These are phyloP conservation scores for Penicillium cataractarum DNA, from an alignment of 495 filamentous ascomycete species.

Conservation along the genomic window DNA sequence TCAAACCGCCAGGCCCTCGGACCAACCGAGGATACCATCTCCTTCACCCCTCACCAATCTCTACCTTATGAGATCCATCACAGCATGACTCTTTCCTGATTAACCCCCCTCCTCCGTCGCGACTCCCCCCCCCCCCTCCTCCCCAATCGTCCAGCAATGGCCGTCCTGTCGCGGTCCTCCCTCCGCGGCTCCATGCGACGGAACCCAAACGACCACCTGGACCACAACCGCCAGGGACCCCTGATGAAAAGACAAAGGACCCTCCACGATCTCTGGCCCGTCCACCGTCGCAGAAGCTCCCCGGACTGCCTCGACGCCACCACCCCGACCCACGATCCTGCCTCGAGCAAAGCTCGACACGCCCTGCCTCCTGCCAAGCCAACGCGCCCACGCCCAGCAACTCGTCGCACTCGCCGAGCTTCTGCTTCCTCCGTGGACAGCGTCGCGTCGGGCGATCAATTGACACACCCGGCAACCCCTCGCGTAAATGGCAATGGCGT, in stretches of 20 bases:
- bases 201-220: slow-evolving; percentile 29
- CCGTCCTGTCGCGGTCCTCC: slow-evolving; percentile 42
- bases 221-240: slow-evolving; percentile 27
- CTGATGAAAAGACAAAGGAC: slow-evolving; percentile 39
- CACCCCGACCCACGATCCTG: slow-evolving; percentile 17
- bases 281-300: slow-evolving; percentile 39
- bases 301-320: slow-evolving; percentile 46
- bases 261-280: slow-evolving; percentile 25
- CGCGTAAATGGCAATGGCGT: slow-evolving; percentile 28
- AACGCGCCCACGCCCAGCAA: slow-evolving; percentile 28
- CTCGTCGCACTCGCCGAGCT: slow-evolving; percentile 23
- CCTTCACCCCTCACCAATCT: not conserved
- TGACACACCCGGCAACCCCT: slow-evolving; percentile 22
- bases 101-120: slow-evolving; percentile 4
- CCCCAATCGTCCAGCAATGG: slow-evolving; percentile 35
- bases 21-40: not conserved
- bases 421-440: slow-evolving; percentile 27
- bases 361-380: slow-evolving; percentile 27
- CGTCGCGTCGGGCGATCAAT: slow-evolving; percentile 22
- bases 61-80: not conserved
- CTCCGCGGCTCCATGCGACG: slow-evolving; percentile 43
- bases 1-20: not conserved
- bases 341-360: slow-evolving; percentile 22
- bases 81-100: slow-evolving; percentile 25
- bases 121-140: not conserved